Evolutionary conservation across 495 filamentous ascomycete species (phyloP).

Genomic region (Oidiodendron maius): DNA sequence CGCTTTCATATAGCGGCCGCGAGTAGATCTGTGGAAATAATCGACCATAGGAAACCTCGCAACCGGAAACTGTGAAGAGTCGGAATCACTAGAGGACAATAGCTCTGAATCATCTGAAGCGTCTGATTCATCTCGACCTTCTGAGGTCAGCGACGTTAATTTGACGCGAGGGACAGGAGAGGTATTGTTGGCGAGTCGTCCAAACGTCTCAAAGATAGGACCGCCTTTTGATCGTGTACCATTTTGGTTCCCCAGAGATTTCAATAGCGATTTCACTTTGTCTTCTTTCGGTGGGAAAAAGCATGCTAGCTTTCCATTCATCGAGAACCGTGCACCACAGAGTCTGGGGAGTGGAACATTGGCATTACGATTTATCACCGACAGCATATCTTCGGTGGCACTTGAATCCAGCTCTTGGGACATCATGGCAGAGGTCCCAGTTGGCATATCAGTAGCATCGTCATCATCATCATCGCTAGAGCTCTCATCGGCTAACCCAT

Average conservation of each 20-base stretch:
- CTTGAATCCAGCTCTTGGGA: conserved; percentile 48
- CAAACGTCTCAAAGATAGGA: conserved; percentile 81
- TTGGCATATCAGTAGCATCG: conserved; percentile 59
- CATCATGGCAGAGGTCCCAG: conserved; percentile 45
- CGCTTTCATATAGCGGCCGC: conserved; percentile 10
- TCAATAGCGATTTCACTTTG: conserved; percentile 57
- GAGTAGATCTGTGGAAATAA: conserved; percentile 17
- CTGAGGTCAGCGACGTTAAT: conserved; percentile 29
- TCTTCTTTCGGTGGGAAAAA: conserved; percentile 83
- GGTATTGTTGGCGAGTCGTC: conserved; percentile 55
- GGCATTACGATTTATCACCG: conserved; percentile 59
- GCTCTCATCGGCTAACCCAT: conserved; percentile 51
- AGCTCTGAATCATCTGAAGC: conserved; percentile 61
- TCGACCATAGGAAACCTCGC: conserved; percentile 16
- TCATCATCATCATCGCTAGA: conserved; percentile 92
- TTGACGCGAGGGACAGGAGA: conserved; percentile 38
- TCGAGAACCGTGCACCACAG: conserved; percentile 73
- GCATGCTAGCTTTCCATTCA: conserved; percentile 74
- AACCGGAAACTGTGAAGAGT: conserved; percentile 29
- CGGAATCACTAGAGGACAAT: conserved; percentile 66
- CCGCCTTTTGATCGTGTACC: conserved; percentile 57
- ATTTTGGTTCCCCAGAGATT: conserved; percentile 53
- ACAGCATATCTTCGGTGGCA: conserved; percentile 42
- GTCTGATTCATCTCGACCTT: conserved; percentile 43
- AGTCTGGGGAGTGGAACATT: conserved; percentile 69